These are phyloP conservation scores for Stevia rebaudiana DNA, from an alignment of 140 eudicot species.

Conservation along the genomic window DNA sequence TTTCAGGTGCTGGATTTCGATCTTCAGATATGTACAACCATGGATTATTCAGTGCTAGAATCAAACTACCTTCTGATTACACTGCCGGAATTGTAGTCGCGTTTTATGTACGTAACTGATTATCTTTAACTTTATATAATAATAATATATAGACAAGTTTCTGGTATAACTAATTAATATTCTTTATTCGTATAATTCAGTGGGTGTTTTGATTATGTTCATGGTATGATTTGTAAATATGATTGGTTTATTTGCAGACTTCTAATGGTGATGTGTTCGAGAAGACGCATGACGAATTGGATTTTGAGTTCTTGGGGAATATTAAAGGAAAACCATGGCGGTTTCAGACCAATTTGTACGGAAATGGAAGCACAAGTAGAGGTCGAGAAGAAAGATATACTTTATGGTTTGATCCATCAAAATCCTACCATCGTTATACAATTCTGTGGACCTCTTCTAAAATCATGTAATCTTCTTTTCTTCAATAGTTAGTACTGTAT, in stretches of 20 bases:
- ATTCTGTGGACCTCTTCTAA: conserved; percentile 64
- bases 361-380: conserved; percentile 79
- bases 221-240: too few species aligned
- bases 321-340: conserved; percentile 71
- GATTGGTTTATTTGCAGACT: conserved; percentile 37
- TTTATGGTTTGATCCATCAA: conserved; percentile 81
- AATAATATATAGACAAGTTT: background rate
- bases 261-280: conserved; percentile 69
- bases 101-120: conserved; percentile 53
- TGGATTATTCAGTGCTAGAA: conserved; percentile 83
- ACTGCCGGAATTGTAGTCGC: conserved; percentile 93
- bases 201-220: background rate
- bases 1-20: conserved; percentile 74
- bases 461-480: conserved; percentile 42
- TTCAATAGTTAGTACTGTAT: too few species aligned
- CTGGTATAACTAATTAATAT: too few species aligned
- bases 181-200: background rate
- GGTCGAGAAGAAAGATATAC: conserved; percentile 93
- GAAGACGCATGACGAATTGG: conserved; percentile 79
- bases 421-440: conserved; percentile 69
- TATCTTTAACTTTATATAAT: background rate
- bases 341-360: conserved; percentile 82
- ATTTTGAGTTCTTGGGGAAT: conserved; percentile 82
- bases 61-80: conserved; percentile 71
- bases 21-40: conserved; percentile 64